These are phyloP conservation scores for Lactifluus volemus DNA, from an alignment of 768 basidiomycete species.

Conservation along the genomic window DNA sequence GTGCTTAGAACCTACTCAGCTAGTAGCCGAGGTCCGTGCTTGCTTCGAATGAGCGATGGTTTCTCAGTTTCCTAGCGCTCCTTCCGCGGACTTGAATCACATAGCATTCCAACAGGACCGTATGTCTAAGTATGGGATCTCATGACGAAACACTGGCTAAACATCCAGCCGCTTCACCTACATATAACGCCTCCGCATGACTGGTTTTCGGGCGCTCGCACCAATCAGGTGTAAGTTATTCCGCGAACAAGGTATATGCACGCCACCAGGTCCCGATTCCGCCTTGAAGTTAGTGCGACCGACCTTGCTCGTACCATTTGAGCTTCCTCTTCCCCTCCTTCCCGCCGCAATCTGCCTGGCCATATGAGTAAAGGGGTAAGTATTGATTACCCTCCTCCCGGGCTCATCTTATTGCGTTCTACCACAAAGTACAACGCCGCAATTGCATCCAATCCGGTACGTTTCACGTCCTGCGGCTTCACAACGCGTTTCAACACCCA, in stretches of 20 bases:
- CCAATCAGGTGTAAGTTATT: background rate
- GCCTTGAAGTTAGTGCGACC: background rate
- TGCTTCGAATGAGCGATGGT: background rate
- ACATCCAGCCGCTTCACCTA: background rate
- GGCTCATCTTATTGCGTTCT: background rate
- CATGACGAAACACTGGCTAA: background rate
- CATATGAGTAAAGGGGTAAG: constrained; percentile 26
- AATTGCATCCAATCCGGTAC: constrained; percentile 52
- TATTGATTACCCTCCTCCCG: background rate
- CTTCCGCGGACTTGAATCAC: background rate
- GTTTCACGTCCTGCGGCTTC: constrained; percentile 6
- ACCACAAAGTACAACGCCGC: constrained; percentile 41
- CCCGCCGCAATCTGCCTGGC: background rate
- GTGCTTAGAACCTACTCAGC: background rate
- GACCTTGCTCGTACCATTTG: background rate
- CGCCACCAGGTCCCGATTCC: background rate
- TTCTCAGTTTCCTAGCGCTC: background rate
- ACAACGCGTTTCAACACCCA: background rate
- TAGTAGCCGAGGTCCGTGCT: background rate
- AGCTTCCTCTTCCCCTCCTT: background rate
- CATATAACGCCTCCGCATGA: background rate
- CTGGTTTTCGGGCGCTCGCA: background rate
- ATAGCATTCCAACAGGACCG: background rate
- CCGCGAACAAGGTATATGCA: background rate
- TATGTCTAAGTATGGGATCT: background rate